Evolutionary conservation across 164 flowering plant species (phyloP).

Genomic region (Sedum album): DNA sequence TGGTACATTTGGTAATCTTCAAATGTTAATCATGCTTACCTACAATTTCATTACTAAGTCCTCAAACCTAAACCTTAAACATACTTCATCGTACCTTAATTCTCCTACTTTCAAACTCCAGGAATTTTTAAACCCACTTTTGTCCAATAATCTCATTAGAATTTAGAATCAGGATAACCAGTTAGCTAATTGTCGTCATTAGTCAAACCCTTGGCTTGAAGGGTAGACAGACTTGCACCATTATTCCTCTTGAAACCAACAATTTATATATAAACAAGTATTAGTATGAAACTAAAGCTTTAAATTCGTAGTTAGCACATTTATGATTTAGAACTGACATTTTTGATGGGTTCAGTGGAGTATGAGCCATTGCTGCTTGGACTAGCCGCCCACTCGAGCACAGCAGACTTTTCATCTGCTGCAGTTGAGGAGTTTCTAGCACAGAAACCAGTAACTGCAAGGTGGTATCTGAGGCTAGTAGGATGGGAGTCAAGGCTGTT

Average conservation of each 20-base stretch:
- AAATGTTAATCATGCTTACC: neutral
- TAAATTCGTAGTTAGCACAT: slow-evolving; percentile 1
- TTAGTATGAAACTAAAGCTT: neutral
- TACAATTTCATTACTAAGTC: neutral
- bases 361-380: slow-evolving; percentile 3
- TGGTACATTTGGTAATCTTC: slow-evolving; percentile 1
- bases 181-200: neutral
- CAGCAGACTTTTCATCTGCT: slow-evolving; percentile 30
- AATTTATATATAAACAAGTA: neutral
- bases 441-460: slow-evolving; percentile 15
- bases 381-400: slow-evolving; percentile 7
- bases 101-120: neutral
- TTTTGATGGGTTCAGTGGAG: slow-evolving; percentile 1
- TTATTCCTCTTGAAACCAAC: neutral
- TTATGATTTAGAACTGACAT: neutral
- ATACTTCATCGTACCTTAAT: too few relatives aligned
- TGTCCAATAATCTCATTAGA: too few relatives aligned
- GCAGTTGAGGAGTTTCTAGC: slow-evolving; percentile 42
- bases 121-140: neutral
- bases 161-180: neutral
- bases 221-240: neutral
- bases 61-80: too few relatives aligned
- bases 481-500: slow-evolving; percentile 63
- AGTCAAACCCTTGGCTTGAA: neutral
- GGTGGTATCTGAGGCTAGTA: slow-evolving; percentile 35